phyloP scores from a whole-genome alignment of 164 flowering plant genomes.

The Vitis amurensis region DNA sequence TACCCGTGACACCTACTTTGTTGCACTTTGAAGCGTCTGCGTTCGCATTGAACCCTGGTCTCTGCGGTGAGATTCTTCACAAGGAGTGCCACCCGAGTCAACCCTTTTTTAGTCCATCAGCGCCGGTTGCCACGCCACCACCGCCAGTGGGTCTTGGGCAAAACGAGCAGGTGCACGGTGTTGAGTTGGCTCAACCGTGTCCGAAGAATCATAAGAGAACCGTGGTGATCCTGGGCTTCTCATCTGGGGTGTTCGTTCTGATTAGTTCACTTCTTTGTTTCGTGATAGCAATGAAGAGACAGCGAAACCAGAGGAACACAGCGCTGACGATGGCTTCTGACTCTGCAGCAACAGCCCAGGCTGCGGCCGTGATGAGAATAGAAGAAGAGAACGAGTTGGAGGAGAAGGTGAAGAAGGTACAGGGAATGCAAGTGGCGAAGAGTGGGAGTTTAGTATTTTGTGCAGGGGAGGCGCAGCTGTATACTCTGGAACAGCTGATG shows the following conservation, averaged over 20 bases:
- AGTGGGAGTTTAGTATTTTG: constrained; percentile 81
- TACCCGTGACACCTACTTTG: constrained; percentile 64
- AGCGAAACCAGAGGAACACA: constrained; percentile 9
- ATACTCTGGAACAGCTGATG: constrained; percentile 86
- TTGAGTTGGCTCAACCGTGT: constrained; percentile 22
- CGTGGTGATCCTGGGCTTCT: constrained; percentile 39
- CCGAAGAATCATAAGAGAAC: constrained; percentile 25
- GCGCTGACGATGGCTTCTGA: constrained; percentile 24
- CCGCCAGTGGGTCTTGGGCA: constrained; percentile 29
- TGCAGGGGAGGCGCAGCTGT: constrained; percentile 77
- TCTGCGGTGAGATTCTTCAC: constrained; percentile 76
- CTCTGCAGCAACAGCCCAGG: constrained; percentile 23
- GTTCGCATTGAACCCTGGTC: constrained; percentile 53
- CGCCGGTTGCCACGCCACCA: constrained; percentile 24
- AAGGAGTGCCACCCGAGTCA: constrained; percentile 43
- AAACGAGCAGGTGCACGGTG: constrained; percentile 35
- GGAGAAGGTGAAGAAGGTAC: constrained; percentile 52
- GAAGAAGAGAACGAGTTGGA: constrained; percentile 62
- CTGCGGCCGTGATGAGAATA: constrained; percentile 44
- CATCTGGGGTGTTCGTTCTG: constrained; percentile 30
- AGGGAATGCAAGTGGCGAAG: constrained; percentile 40
- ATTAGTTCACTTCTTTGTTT: constrained; percentile 32
- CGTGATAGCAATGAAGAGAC: constrained; percentile 25
- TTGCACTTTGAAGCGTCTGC: constrained; percentile 40
- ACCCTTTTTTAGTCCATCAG: constrained; percentile 49